Conservation (phyloP, 176 grass and related monocot genomes). For the Oryza coarctata region DNA sequence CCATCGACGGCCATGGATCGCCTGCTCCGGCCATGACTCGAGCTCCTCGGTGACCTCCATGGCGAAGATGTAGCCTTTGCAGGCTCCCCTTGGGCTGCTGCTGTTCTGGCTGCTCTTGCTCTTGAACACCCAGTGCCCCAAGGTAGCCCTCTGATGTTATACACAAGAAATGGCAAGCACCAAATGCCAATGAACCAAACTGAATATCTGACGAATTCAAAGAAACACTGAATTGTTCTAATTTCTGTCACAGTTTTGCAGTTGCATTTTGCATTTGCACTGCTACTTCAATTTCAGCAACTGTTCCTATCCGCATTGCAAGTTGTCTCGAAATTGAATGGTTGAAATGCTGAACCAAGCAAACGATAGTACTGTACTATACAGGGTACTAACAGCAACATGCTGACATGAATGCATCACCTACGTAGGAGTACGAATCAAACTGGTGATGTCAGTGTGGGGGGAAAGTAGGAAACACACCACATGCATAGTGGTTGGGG, state of each 20-base stretch:
- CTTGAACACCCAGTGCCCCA: constrained; percentile 83
- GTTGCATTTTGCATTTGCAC: background rate
- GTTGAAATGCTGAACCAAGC: background rate
- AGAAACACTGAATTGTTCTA: background rate
- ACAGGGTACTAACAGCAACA: background rate
- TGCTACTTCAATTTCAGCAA: background rate
- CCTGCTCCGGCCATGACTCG: constrained; percentile 69
- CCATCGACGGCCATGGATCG: constrained; percentile 58
- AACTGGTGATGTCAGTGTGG: constrained; percentile 25
- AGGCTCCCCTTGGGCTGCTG: constrained; percentile 48
- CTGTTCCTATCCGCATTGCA: constrained; percentile 11
- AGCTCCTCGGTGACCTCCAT: constrained; percentile 83
- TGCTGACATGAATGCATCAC: constrained; percentile 21
- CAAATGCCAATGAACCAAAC: constrained; percentile 3
- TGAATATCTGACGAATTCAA: background rate
- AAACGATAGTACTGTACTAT: background rate
- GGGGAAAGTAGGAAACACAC: constrained; percentile 53
- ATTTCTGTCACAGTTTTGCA: background rate
- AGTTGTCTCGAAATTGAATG: background rate
- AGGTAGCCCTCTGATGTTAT: constrained; percentile 43
- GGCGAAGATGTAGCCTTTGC: constrained; percentile 84
- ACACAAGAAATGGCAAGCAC: constrained; percentile 3
- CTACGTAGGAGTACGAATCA: constrained; percentile 17
- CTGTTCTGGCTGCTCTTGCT: constrained; percentile 85
- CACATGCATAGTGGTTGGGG: constrained; percentile 68